These are phyloP conservation scores for Trypanosoma vivax DNA, from an alignment of 208 protist species.

Conservation along the genomic window DNA sequence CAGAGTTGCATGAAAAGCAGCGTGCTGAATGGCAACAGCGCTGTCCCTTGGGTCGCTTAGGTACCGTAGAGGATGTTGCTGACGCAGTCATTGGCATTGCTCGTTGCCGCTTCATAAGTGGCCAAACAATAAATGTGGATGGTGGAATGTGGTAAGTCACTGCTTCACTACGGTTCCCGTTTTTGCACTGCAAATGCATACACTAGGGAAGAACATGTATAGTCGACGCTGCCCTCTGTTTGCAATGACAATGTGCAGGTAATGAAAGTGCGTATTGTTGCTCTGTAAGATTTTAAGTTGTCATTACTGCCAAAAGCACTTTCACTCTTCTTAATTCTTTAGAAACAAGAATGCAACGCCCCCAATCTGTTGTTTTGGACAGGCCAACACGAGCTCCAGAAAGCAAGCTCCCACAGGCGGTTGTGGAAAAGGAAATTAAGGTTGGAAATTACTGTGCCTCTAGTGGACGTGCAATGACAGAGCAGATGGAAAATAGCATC, in stretches of 20 bases:
- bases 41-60: conserved; percentile 67
- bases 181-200: too few species aligned
- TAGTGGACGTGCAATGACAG: conserved; percentile 22
- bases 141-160: conserved; percentile 48
- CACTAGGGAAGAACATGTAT: too few species aligned
- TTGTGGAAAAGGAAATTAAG: conserved; percentile 53
- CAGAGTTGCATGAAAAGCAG: conserved; percentile 42
- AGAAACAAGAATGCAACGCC: conserved; percentile 3
- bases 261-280: too few species aligned
- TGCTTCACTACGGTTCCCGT: too few species aligned
- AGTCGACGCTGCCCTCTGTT: too few species aligned
- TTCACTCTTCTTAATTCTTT: too few species aligned
- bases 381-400: background rate
- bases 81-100: conserved; percentile 52
- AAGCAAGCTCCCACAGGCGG: conserved; percentile 27
- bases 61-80: conserved; percentile 67
- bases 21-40: conserved; percentile 35
- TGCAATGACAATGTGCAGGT: too few species aligned
- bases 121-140: conserved; percentile 75
- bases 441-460: conserved; percentile 24
- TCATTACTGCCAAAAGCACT: too few species aligned
- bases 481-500: conserved; percentile 31
- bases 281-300: too few species aligned
- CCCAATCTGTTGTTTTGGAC: background rate
- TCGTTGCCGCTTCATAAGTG: conserved; percentile 70